Percentiles rank a stretch among this genome's conserved stretches.
phyloP scores from a whole-genome alignment of 1,284 basidiomycete genomes.

The Agroathelia rolfsii region DNA sequence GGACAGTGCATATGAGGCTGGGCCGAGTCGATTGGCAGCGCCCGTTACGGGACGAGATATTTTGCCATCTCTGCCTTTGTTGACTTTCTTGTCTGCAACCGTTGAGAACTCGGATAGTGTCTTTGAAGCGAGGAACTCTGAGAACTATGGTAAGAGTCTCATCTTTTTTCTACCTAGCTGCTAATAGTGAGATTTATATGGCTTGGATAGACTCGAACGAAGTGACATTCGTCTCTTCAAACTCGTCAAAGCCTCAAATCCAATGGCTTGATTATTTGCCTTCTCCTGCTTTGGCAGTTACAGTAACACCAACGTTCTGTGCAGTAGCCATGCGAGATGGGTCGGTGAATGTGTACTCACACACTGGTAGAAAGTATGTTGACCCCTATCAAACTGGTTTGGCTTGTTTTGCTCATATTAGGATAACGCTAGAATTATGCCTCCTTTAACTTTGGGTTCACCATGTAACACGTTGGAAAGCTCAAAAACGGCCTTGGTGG shows the following conservation, averaged over 20 bases:
- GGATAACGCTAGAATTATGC: slow-evolving; percentile 67
- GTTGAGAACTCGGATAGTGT: slow-evolving; percentile 58
- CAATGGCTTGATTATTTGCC: slow-evolving; percentile 87
- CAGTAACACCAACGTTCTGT: slow-evolving; percentile 57
- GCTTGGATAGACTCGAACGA: slow-evolving; percentile 47
- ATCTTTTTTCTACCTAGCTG: too few species aligned
- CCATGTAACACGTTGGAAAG: slow-evolving; percentile 63
- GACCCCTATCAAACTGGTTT: slow-evolving; percentile 2
- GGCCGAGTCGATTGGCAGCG: slow-evolving; percentile 8
- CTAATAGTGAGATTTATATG: slow-evolving; percentile 9
- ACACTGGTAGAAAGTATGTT: slow-evolving; percentile 64
- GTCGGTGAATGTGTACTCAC: slow-evolving; percentile 68
- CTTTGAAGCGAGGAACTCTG: slow-evolving; percentile 75
- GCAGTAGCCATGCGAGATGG: slow-evolving; percentile 76
- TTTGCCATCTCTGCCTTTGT: slow-evolving; percentile 39
- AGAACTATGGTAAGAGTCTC: slow-evolving; percentile 43
- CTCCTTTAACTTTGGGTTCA: slow-evolving; percentile 63
- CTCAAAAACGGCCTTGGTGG: slow-evolving; percentile 52
- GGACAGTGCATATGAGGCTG: too few species aligned
- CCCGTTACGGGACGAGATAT: slow-evolving; percentile 17
- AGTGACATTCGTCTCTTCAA: slow-evolving; percentile 51
- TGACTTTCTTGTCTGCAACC: slow-evolving; percentile 47
- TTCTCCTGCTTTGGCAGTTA: slow-evolving; percentile 55
- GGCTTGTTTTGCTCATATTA: slow-evolving; percentile 12
- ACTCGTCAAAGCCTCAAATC: too few species aligned